Evolutionary conservation across 441 rosid genomes (phyloP).

Genomic region (Hypseocharis bilobata): DNA sequence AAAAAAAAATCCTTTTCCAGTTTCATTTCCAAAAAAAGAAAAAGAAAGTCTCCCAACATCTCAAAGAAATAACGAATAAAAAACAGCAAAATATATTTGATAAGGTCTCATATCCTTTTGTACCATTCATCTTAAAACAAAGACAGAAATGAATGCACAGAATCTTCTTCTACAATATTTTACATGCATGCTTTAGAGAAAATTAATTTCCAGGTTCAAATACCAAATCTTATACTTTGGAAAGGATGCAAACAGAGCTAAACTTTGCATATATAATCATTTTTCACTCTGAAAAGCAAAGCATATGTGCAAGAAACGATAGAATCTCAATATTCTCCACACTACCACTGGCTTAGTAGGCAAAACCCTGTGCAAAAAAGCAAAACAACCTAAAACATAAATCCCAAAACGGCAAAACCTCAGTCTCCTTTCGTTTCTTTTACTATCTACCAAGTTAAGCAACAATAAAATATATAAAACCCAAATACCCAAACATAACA

Average conservation of each 20-base stretch:
- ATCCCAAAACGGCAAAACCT: neutral
- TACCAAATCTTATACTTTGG: neutral
- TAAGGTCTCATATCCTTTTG: neutral
- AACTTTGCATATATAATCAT: neutral
- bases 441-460: too few species aligned
- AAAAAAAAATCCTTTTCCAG: neutral
- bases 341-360: too few species aligned
- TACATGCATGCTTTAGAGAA: neutral
- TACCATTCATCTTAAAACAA: neutral
- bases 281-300: too few species aligned
- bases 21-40: too few species aligned
- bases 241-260: neutral
- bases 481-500: neutral
- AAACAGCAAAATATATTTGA: neutral
- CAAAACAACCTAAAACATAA: neutral
- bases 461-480: neutral
- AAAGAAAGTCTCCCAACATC: neutral
- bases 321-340: too few species aligned
- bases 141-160: neutral
- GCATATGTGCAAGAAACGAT: too few species aligned
- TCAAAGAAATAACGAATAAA: neutral
- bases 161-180: neutral
- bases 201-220: neutral
- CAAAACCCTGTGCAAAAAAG: too few species aligned
- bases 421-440: too few species aligned